Conservation (phyloP, 495 filamentous ascomycete genomes). For the Immersiella caudata region DNA sequence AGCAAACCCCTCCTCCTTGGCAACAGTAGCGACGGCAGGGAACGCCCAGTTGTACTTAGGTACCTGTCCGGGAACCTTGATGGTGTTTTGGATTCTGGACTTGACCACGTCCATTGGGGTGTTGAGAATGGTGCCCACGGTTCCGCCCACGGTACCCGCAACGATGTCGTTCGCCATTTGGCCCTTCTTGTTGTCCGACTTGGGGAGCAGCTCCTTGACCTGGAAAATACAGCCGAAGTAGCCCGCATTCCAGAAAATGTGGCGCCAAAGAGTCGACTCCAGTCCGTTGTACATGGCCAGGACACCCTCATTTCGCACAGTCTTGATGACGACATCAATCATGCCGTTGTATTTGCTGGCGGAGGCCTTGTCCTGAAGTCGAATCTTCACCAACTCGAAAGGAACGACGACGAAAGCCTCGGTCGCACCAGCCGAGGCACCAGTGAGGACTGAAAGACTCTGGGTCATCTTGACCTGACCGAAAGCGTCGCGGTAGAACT, state of each 20-base stretch:
- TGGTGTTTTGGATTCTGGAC: slow-evolving; percentile 91
- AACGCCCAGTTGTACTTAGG: slow-evolving; percentile 99
- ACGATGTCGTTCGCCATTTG: slow-evolving; percentile 86
- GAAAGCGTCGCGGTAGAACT: slow-evolving; percentile 83
- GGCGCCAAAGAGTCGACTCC: slow-evolving; percentile 94
- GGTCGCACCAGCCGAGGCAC: slow-evolving; percentile 91
- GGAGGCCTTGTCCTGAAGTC: slow-evolving; percentile 92
- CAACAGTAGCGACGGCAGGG: slow-evolving; percentile 78
- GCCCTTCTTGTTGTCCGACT: slow-evolving; percentile 72
- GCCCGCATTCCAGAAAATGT: slow-evolving; percentile 94
- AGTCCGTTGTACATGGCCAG: slow-evolving; percentile 95
- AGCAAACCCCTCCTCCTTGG: slow-evolving; percentile 88
- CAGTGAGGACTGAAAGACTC: slow-evolving; percentile 83
- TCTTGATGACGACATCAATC: slow-evolving; percentile 84
- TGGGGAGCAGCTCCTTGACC: slow-evolving; percentile 79
- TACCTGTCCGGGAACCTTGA: slow-evolving; percentile 72
- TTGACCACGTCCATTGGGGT: slow-evolving; percentile 98
- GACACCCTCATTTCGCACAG: slow-evolving; percentile 77
- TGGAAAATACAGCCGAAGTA: slow-evolving; percentile 99
- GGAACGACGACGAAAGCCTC: slow-evolving; percentile 90
- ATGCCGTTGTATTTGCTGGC: slow-evolving; percentile 92
- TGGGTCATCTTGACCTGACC: slow-evolving; percentile 86
- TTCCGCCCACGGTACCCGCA: slow-evolving; percentile 85
- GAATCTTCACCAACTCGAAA: slow-evolving; percentile 95
- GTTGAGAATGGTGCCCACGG: slow-evolving; percentile 90